These are phyloP conservation scores for Botrytis fragariae DNA, from an alignment of 2,329 filamentous ascomycete species.

Conservation along the genomic window DNA sequence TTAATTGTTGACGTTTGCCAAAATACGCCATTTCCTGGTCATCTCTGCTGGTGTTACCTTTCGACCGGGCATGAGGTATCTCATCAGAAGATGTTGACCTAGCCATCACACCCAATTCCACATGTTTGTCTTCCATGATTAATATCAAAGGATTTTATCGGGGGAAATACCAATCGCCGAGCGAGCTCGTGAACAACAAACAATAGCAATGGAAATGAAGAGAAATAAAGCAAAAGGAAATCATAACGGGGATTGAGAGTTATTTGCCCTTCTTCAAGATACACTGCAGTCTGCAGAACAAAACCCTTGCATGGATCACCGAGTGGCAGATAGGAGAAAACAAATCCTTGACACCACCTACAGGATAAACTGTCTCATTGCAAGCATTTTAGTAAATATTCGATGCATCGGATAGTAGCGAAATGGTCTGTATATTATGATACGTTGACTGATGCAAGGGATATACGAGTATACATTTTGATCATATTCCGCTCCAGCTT, in stretches of 20 bases:
- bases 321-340: constrained; percentile 10
- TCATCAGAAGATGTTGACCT: constrained; percentile 10
- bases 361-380: constrained; percentile 10
- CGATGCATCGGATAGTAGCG: background rate
- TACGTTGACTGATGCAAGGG: constrained; percentile 1
- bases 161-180: background rate
- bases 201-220: background rate
- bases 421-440: constrained; percentile 6
- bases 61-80: constrained; percentile 13
- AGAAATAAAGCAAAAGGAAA: constrained; percentile 6
- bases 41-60: constrained; percentile 28
- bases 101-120: constrained; percentile 20
- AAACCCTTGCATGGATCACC: constrained; percentile 7
- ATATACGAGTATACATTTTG: background rate
- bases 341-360: constrained; percentile 7
- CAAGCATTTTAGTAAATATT: background rate
- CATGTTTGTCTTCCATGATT: constrained; percentile 26
- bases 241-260: background rate
- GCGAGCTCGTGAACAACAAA: background rate
- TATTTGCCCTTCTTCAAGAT: constrained; percentile 11
- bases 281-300: constrained; percentile 2
- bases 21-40: constrained; percentile 32
- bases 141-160: background rate
- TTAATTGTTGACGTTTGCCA: constrained; percentile 33
- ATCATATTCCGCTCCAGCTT: background rate